Conservation (phyloP, 305 asterid species). For the Fraxinus velutina region DNA sequence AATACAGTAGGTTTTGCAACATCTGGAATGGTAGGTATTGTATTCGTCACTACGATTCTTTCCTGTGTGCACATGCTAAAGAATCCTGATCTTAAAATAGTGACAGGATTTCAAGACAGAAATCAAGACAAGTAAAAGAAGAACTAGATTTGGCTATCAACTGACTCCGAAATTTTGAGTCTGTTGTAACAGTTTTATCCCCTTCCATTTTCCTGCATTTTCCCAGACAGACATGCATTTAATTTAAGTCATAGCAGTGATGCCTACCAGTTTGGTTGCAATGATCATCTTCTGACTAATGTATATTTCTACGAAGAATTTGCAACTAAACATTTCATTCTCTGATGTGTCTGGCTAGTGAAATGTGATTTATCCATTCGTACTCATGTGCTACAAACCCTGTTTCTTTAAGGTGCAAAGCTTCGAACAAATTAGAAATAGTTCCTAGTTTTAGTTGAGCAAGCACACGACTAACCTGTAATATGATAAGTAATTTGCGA, state of each 20-base stretch:
- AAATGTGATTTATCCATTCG: not conserved
- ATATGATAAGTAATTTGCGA: not conserved
- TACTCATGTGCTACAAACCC: not conserved
- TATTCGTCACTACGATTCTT: not conserved
- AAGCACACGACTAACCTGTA: not conserved
- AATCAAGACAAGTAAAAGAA: not conserved
- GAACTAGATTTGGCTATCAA: not conserved
- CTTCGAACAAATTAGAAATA: not conserved
- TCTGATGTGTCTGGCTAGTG: not conserved
- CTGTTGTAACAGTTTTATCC: not conserved
- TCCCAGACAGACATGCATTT: not conserved
- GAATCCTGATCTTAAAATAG: not conserved
- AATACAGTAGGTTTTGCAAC: not conserved
- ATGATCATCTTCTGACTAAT: not conserved
- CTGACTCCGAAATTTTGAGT: not conserved
- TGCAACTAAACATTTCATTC: not conserved
- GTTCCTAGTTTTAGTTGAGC: not conserved
- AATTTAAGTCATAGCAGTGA: not conserved
- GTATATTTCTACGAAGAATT: not conserved
- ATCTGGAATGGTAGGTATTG: not conserved
- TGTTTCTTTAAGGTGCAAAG: not conserved
- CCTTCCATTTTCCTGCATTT: not conserved
- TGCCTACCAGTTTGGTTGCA: not conserved
- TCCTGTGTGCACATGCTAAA: not conserved
- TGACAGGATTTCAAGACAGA: not conserved